Percentiles rank a stretch among this genome's conserved stretches.
phyloP scores from a whole-genome alignment of 2,329 filamentous ascomycete genomes.

The Neurospora sp. region DNA sequence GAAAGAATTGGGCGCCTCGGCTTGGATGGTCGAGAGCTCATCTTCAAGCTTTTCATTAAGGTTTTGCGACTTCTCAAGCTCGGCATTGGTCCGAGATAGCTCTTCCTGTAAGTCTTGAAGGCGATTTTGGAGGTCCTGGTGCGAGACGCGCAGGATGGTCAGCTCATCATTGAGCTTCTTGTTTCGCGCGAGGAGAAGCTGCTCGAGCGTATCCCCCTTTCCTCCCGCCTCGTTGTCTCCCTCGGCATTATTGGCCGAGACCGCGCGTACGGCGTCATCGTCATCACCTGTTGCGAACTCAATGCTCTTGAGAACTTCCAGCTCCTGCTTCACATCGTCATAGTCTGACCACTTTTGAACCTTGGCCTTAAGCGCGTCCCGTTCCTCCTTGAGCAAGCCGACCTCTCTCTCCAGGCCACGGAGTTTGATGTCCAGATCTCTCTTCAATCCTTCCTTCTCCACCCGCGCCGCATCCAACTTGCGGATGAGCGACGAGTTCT shows the following conservation, averaged over 20 bases:
- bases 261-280: constrained; percentile 39
- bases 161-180: constrained; percentile 95
- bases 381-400: constrained; percentile 65
- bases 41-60: constrained; percentile 86
- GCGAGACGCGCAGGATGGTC: constrained; percentile 84
- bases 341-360: constrained; percentile 89
- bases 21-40: constrained; percentile 79
- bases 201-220: constrained; percentile 77
- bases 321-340: constrained; percentile 89
- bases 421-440: constrained; percentile 64
- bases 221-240: constrained; percentile 28
- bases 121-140: constrained; percentile 78
- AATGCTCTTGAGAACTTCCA: constrained; percentile 95
- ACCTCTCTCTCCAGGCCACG: constrained; percentile 74
- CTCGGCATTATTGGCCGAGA: not conserved
- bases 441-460: constrained; percentile 73
- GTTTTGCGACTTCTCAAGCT: constrained; percentile 74
- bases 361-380: constrained; percentile 69
- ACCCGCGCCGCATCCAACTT: constrained; percentile 77
- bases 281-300: constrained; percentile 91
- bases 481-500: constrained; percentile 84
- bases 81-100: constrained; percentile 70
- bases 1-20: constrained; percentile 73
- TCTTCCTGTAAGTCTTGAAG: constrained; percentile 76
- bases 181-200: constrained; percentile 83